phyloP scores from a whole-genome alignment of 2,329 filamentous ascomycete genomes.

The Diaporthe vexans region DNA sequence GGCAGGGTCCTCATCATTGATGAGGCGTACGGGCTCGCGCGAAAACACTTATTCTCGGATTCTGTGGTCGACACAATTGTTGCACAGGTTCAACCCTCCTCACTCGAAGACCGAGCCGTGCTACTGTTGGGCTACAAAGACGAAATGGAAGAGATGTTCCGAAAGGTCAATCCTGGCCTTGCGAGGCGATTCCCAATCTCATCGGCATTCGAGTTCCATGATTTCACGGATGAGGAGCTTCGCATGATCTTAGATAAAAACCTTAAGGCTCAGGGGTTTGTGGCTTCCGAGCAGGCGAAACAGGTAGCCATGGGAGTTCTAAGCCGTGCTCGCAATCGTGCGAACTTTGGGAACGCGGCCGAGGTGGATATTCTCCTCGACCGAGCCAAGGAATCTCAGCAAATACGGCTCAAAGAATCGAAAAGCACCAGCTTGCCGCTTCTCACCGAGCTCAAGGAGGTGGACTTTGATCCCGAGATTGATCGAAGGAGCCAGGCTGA shows the following conservation, averaged over 20 bases:
- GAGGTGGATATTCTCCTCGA: not conserved
- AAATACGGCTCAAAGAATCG: not conserved
- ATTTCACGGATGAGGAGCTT: not conserved
- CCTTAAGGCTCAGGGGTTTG: not conserved
- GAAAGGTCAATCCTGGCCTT: not conserved
- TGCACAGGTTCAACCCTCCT: not conserved
- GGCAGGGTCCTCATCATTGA: constrained; percentile 5
- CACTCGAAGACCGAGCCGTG: not conserved
- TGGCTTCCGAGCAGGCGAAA: not conserved
- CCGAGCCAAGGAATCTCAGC: not conserved
- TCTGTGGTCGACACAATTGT: not conserved
- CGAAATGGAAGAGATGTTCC: not conserved
- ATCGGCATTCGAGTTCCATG: not conserved
- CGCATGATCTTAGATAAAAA: not conserved
- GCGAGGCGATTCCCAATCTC: not conserved
- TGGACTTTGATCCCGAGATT: not conserved
- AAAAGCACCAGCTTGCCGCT: not conserved
- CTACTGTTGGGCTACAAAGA: not conserved
- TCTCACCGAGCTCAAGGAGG: not conserved
- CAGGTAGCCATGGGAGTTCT: not conserved
- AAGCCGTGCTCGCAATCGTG: not conserved
- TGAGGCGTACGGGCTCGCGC: not conserved
- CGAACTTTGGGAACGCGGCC: not conserved
- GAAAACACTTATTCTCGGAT: rapidly evolving
- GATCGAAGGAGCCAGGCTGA: not conserved